Conservation (phyloP, 164 flowering plant genomes). For the Amborella trichopoda region DNA sequence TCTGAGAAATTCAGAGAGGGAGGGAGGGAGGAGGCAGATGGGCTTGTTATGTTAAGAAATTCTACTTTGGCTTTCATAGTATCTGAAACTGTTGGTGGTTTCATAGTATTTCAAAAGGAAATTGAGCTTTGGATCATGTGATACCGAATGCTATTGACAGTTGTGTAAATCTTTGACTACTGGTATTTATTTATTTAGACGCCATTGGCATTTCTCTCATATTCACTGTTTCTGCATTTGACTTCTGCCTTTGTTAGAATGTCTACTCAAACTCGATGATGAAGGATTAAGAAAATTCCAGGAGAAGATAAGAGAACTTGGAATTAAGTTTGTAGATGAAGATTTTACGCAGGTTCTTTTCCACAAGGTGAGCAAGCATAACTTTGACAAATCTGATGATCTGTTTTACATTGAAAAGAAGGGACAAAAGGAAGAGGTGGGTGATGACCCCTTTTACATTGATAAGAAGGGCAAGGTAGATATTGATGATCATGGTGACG, state of each 20-base stretch:
- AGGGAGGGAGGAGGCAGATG: too few species aligned
- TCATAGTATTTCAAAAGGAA: not conserved
- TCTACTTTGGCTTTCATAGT: not conserved
- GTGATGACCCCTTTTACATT: conserved; percentile 22
- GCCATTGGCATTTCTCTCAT: not conserved
- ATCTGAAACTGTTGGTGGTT: not conserved
- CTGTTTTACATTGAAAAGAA: not conserved
- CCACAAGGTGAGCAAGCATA: conserved; percentile 7
- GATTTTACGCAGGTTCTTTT: conserved; percentile 12
- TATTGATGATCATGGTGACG: conserved; percentile 9
- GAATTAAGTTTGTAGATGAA: conserved; percentile 20
- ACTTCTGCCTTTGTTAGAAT: conserved; percentile 18
- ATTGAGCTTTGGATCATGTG: not conserved
- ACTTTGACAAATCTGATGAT: conserved; percentile 11
- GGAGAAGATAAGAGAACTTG: conserved; percentile 19
- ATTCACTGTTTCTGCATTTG: not conserved
- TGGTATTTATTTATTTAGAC: not conserved
- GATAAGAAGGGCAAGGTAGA: conserved; percentile 35
- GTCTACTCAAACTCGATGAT: conserved; percentile 41
- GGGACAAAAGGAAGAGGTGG: not conserved
- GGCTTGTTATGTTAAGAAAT: too few species aligned
- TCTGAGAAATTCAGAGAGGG: too few species aligned
- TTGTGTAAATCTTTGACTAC: not conserved
- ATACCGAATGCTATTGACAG: not conserved
- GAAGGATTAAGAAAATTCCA: conserved; percentile 38